Evolutionary conservation across 495 filamentous ascomycete species (phyloP), one percentile per base, ranked within the genome.

Genomic region (Pyrenula massariospora): DNA sequence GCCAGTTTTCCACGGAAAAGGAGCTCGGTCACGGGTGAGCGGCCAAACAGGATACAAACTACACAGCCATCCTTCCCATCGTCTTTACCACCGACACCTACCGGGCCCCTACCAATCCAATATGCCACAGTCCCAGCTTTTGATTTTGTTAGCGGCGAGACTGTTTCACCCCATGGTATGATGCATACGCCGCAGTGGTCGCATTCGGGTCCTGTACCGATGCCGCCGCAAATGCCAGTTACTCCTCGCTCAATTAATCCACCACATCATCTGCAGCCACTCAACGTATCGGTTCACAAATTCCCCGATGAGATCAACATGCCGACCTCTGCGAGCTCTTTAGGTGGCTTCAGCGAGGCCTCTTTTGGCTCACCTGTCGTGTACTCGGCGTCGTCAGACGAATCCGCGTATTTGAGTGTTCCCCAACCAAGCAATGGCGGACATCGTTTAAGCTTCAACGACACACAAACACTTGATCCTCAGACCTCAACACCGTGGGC

Each of bases 271-370:
- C 58, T 76, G 22, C 71, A 75, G 50, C 65, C 68, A 25, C 63
- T 76, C 23, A 68, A 72, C 19, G 72, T 72, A 10, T 59, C 70
- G 5, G 50, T 73, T n/a, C 53, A 58, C n/a, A 60, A 65, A 19
- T 57, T 63, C 12, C 69, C 64, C 56, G 69, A 70, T 24, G 69
- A 70, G 25, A 57, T 65, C 48, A 63, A 61, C 15, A 56, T 73
- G 31, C 74, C 73, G 11, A 68, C 69, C 42, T 75, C 75, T 10
- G 65, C 70, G 1, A 65, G 66, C 50, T 73, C 71, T 1, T 47
- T 74, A 10, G 68, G 69, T 24, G 69, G 73, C 19, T 78, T 70
- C 58, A 71, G 69, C 23, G 72, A 73, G 49, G 71, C 69, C 50
- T 70, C 71, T 52, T 74, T 66, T 56, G 69, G 67, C 20, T 70